Base-by-base conservation (phyloP, 148 eudicot species). In the Spergularia marina region DNA sequence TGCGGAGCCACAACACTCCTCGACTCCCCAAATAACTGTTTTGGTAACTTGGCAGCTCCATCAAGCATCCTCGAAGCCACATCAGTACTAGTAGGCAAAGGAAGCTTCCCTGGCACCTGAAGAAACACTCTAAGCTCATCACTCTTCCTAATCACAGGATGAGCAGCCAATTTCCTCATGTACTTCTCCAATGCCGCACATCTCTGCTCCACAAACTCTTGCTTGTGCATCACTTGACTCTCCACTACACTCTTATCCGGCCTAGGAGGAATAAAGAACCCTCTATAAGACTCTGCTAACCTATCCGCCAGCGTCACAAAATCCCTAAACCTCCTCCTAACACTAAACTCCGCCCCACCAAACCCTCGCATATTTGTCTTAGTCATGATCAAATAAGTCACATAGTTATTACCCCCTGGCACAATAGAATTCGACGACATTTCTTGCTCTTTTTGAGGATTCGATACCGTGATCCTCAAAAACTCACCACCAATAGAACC, bases 161-260 rank as follows among this genome's bases (percentile, higher is more conserved):
- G 97, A 15, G 77, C 74, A 0, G 91, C 94, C 61, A 95, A 77
- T 76, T 88, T 83, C 80, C 76, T 78, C 84, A 95, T 84, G 75
- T 95, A 92, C 75, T 87, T 90, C 86, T 95, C 97, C 84, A 95
- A 68, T 10, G 86, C 88, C 75, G 77, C 81, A 53, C 94, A 82
- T 71, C 99, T 84, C 68, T 88, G 94, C 84, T 95, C 99, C 62
- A 95, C 97, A 77, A 95, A 95, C 15, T 95, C 98, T 67, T 95
- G 97, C 83, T 95, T 95, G 20, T 95, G 90, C 98, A 95, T 92
- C 55, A 95, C 97, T 78, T 94, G 98, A 55, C 95, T 86, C 88
- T 91, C 95, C 17, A 91, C 91, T 30, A 90, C 89, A 53, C 89
- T 88, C 83, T 94, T 94, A 68, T 89, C 97, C 0, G 97, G 97